Evolutionary conservation across 164 flowering plant genomes (phyloP).

Genomic region (Magnolia changhungtana): DNA sequence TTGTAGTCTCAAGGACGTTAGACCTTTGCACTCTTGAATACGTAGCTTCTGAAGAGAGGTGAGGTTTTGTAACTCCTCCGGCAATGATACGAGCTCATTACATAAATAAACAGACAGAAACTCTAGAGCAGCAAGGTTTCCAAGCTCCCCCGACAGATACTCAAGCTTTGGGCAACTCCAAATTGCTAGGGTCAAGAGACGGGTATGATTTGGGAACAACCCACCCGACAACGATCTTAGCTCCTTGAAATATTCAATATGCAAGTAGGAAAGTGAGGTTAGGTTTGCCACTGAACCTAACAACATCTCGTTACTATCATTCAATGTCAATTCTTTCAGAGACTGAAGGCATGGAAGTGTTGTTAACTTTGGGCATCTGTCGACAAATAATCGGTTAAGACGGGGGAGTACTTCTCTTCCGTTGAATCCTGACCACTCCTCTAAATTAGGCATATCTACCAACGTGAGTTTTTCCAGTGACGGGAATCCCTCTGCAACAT

Average conservation of each 20-base stretch:
- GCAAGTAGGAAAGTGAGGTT: too few relatives aligned
- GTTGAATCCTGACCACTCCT: constrained; percentile 10
- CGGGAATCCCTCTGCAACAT: neutral
- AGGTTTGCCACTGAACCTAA: too few relatives aligned
- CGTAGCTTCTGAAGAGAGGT: constrained; percentile 5
- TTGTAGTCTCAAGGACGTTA: neutral
- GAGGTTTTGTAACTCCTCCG: too few relatives aligned
- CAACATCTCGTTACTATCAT: neutral
- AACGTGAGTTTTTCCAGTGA: constrained; percentile 10
- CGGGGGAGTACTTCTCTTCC: neutral
- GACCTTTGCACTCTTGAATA: neutral
- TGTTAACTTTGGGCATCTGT: constrained; percentile 13
- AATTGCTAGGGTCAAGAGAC: too few relatives aligned
- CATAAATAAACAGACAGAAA: too few relatives aligned
- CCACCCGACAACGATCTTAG: too few relatives aligned
- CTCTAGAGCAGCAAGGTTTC: too few relatives aligned
- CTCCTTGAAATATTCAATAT: too few relatives aligned
- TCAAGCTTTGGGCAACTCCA: too few relatives aligned
- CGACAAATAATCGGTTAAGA: constrained; percentile 5
- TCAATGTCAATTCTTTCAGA: neutral
- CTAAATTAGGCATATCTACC: constrained; percentile 6
- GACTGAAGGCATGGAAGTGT: constrained; percentile 6
- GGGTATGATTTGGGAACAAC: too few relatives aligned
- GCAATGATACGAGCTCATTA: too few relatives aligned
- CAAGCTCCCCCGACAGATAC: too few relatives aligned